Conservation (phyloP, 73 alveolate species). For the Tetrahymena thermophila region DNA sequence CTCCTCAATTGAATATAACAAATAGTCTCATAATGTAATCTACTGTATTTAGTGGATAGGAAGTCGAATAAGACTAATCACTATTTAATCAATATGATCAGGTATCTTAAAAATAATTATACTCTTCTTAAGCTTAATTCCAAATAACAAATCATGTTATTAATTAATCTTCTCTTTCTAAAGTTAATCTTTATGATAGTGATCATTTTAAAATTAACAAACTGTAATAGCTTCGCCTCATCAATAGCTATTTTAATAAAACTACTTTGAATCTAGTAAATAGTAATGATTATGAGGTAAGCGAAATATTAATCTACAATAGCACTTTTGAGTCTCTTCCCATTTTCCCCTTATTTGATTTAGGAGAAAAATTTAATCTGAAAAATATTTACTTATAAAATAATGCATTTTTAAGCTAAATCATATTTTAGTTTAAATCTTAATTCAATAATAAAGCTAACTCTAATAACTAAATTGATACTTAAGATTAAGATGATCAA, state of each 20-base stretch:
- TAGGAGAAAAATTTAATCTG: neutral
- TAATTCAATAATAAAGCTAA: neutral
- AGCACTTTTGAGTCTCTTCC: neutral
- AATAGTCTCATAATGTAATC: neutral
- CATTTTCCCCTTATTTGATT: neutral
- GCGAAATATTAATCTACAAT: neutral
- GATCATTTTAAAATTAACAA: neutral
- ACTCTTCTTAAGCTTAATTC: neutral
- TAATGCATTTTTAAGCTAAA: neutral
- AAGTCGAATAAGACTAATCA: neutral
- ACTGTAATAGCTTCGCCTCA: neutral
- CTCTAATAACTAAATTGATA: neutral
- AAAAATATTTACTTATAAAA: neutral
- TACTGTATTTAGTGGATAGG: neutral
- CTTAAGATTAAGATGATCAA: neutral
- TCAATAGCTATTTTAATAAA: neutral
- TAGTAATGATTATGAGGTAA: neutral
- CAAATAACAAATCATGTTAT: neutral
- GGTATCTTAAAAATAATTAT: neutral
- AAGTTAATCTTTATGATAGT: neutral
- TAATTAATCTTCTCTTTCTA: neutral
- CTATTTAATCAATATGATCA: neutral
- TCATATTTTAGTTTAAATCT: neutral
- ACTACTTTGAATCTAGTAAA: neutral
- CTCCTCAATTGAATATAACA: neutral